A percentile compares a stretch with the other conserved stretches of the same genome.
Evolutionary conservation across 2,329 filamentous ascomycete genomes (phyloP).

Genomic region (Penicillium hesseltinei): DNA sequence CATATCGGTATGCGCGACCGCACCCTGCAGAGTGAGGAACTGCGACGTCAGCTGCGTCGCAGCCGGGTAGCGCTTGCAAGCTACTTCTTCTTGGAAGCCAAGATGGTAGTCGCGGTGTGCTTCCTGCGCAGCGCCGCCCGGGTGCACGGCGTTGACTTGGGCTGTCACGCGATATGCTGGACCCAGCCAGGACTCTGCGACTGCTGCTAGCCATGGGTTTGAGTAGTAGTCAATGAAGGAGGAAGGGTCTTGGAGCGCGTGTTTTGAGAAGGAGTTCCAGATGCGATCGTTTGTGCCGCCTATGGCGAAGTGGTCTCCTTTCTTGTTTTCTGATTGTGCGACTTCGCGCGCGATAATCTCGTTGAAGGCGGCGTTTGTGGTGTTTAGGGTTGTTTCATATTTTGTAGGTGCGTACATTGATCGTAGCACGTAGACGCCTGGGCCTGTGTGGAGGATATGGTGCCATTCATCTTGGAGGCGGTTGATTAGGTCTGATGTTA

Average conservation of each 20-base stretch:
- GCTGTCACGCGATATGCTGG: conserved; percentile 60
- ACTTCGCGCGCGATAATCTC: conserved; percentile 51
- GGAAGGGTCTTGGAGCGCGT: conserved; percentile 51
- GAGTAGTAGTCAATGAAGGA: conserved; percentile 60
- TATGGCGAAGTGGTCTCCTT: conserved; percentile 62
- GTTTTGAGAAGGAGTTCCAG: conserved; percentile 66
- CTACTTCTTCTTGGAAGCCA: conserved; percentile 57
- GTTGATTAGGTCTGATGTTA: conserved; percentile 30
- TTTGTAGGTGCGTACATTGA: conserved; percentile 48
- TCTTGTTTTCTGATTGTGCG: conserved; percentile 27
- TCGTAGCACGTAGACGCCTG: conserved; percentile 60
- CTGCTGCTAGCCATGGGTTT: conserved; percentile 57
- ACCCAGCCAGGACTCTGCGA: conserved; percentile 59
- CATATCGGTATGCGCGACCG: conserved; percentile 62
- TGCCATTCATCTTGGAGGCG: conserved; percentile 61
- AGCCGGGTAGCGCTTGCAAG: conserved; percentile 50
- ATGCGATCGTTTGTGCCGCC: conserved; percentile 59
- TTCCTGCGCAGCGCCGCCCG: conserved; percentile 57
- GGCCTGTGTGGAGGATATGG: conserved; percentile 55
- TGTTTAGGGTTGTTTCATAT: conserved; percentile 39
- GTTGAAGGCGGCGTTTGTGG: conserved; percentile 50
- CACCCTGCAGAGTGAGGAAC: conserved; percentile 62
- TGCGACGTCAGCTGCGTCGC: conserved; percentile 56
- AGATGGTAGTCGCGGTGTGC: conserved; percentile 64
- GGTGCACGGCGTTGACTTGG: conserved; percentile 63